Conservation (phyloP, 352 stramenopile genomes). For the Phytophthora constricta region DNA sequence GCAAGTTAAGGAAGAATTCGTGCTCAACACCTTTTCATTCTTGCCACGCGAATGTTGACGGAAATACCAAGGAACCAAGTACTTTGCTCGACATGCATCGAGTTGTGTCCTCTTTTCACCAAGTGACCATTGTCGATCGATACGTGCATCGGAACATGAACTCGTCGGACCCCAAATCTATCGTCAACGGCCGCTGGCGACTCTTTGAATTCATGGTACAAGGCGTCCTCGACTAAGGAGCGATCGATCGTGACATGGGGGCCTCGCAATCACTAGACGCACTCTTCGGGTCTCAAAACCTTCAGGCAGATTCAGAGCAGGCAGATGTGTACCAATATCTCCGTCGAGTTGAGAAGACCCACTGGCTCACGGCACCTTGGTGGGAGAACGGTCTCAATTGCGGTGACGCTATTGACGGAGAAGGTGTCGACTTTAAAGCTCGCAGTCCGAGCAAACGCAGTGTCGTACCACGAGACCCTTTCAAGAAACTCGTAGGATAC, state of each 20-base stretch:
- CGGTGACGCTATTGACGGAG: not conserved
- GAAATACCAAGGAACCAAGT: no score
- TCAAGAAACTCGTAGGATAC: slow-evolving; percentile 30
- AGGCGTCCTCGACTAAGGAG: not conserved
- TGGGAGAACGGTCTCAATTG: slow-evolving; percentile 31
- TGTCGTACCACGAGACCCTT: slow-evolving; percentile 19
- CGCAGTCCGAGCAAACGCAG: slow-evolving; percentile 14
- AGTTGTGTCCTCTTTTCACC: no score
- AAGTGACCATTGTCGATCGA: no score
- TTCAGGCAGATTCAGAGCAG: slow-evolving; percentile 40
- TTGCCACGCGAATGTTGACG: no score
- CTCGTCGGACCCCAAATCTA: no score
- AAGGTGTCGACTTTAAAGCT: not conserved
- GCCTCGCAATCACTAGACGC: slow-evolving; percentile 54
- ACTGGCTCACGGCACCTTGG: slow-evolving; percentile 48
- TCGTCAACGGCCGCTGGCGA: slow-evolving; percentile 5
- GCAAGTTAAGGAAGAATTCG: no score
- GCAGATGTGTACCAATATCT: slow-evolving; percentile 55
- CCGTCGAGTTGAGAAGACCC: slow-evolving; percentile 44
- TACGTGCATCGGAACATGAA: no score
- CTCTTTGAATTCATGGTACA: slow-evolving; percentile 2
- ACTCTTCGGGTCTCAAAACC: slow-evolving; percentile 49
- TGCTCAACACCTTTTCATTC: no score
- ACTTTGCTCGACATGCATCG: no score
- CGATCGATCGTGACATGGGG: slow-evolving; percentile 36